Percentiles rank a stretch among this genome's conserved stretches.
phyloP scores from a whole-genome alignment of 345 rosid genomes.

The Gynandropsis gynandra region DNA sequence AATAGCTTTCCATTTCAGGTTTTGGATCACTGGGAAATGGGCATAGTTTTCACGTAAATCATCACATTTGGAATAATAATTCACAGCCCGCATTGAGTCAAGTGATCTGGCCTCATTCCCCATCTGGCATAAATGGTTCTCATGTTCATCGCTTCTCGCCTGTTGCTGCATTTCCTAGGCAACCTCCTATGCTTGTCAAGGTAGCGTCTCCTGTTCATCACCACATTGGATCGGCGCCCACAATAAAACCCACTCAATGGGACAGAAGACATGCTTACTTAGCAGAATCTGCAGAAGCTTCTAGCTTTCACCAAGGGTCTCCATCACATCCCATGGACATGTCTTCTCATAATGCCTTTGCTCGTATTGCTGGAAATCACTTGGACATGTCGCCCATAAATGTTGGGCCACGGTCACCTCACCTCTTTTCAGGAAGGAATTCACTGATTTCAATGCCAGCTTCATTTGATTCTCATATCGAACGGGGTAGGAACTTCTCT shows the following conservation, averaged over 20 bases:
- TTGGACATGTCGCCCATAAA: conserved; percentile 41
- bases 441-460: conserved; percentile 52
- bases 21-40: conserved; percentile 29
- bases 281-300: conserved; percentile 68
- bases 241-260: conserved; percentile 64
- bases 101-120: conserved; percentile 78
- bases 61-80: conserved; percentile 55
- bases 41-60: conserved; percentile 53
- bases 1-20: too few species aligned
- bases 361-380: conserved; percentile 46
- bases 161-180: conserved; percentile 55
- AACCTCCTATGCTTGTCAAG: conserved; percentile 53
- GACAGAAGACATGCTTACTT: conserved; percentile 56
- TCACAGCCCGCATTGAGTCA: conserved; percentile 56
- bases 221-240: conserved; percentile 80
- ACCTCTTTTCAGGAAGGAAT: conserved; percentile 56
- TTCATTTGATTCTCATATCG: conserved; percentile 66
- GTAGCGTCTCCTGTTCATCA: conserved; percentile 57
- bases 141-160: conserved; percentile 37
- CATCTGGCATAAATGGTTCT: conserved; percentile 47
- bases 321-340: conserved; percentile 57
- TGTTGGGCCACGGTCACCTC: conserved; percentile 51
- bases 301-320: conserved; percentile 63
- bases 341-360: conserved; percentile 47
- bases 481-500: conserved; percentile 55